phyloP scores from a whole-genome alignment of 108 stramenopile species.

The Asterionellopsis glacialis region DNA sequence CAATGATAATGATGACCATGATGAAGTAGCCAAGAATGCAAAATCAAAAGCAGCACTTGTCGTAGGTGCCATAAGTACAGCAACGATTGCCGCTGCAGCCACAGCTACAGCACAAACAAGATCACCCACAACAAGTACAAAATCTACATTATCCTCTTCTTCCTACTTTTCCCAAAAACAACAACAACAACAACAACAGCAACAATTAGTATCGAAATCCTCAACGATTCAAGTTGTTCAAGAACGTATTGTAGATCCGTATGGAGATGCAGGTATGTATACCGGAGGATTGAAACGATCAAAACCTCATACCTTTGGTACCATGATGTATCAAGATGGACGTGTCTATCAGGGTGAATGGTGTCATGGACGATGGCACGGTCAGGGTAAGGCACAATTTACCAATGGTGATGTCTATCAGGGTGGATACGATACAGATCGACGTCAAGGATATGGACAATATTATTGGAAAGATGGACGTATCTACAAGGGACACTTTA shows the following conservation, averaged over 20 bases:
- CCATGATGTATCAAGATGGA: conserved; percentile 60
- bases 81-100: no score
- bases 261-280: conserved; percentile 42
- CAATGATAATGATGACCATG: no score
- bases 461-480: conserved; percentile 42
- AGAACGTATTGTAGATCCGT: conserved; percentile 24
- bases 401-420: conserved; percentile 43
- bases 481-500: conserved; percentile 35
- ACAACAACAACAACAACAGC: neutral
- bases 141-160: neutral
- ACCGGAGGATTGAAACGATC: conserved; percentile 19
- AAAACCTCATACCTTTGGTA: conserved; percentile 50
- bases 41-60: no score
- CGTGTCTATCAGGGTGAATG: conserved; percentile 58
- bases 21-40: no score
- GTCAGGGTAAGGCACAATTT: conserved; percentile 23
- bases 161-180: neutral
- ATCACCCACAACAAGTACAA: neutral
- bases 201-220: no score
- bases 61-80: no score
- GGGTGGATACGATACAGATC: conserved; percentile 37
- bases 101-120: no score
- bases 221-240: conserved; percentile 11
- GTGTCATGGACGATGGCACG: conserved; percentile 55
- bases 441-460: conserved; percentile 34